A percentile compares a stretch with the other conserved stretches of the same genome.
phyloP scores from a whole-genome alignment of 345 rosid genomes.

The Sisymbrium irio region DNA sequence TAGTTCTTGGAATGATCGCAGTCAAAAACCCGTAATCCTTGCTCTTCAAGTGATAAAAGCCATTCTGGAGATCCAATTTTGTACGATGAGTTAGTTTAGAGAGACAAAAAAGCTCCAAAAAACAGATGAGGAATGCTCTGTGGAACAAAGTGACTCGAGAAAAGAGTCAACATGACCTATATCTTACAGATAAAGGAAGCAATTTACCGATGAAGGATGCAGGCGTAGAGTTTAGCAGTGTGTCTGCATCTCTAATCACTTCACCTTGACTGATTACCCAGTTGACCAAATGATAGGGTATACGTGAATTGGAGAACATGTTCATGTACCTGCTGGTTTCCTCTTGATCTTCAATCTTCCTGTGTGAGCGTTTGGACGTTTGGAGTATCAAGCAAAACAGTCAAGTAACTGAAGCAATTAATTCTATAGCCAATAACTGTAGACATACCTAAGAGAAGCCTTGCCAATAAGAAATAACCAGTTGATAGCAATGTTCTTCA shows the following conservation, averaged over 20 bases:
- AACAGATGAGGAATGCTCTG: background rate
- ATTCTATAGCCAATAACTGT: background rate
- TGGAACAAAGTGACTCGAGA: background rate
- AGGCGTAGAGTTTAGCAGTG: conserved; percentile 42
- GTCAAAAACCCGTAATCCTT: conserved; percentile 57
- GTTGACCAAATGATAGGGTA: conserved; percentile 49
- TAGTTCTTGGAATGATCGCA: conserved; percentile 43
- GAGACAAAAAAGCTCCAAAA: background rate
- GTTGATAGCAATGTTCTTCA: conserved; percentile 52
- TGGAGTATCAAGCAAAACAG: conserved; percentile 21
- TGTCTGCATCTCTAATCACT: conserved; percentile 36
- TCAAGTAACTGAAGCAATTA: background rate
- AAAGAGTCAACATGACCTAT: background rate
- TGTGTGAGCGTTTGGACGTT: conserved; percentile 37
- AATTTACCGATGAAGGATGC: conserved; percentile 62
- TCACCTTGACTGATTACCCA: conserved; percentile 53
- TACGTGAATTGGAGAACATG: conserved; percentile 48
- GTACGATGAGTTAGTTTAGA: conserved; percentile 20
- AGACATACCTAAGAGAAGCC: conserved; percentile 45
- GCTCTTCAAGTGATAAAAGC: conserved; percentile 56
- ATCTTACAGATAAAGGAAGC: background rate
- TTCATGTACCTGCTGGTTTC: conserved; percentile 42
- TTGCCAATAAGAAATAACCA: conserved; percentile 58
- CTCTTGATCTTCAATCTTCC: conserved; percentile 49
- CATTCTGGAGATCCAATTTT: conserved; percentile 50